phyloP scores from a whole-genome alignment of 202 grass and related monocot species.

The Elaeis oleifera region DNA sequence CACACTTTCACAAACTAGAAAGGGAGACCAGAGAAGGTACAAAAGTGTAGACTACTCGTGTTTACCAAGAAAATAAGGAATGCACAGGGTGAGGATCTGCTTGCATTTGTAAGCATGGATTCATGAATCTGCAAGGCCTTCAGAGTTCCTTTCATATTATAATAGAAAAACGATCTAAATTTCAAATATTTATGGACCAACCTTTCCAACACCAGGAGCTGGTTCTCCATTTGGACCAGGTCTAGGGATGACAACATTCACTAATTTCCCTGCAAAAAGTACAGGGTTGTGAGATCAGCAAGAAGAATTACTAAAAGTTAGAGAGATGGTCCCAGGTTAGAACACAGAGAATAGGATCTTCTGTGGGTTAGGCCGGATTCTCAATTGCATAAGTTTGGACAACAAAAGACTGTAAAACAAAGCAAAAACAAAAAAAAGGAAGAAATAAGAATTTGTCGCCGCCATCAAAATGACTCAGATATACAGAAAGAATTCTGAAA shows the following conservation, averaged over 20 bases:
- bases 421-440: conserved; percentile 42
- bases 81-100: too few species aligned
- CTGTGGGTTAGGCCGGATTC: conserved; percentile 49
- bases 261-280: conserved; percentile 63
- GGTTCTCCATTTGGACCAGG: conserved; percentile 59
- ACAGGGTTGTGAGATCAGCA: not conserved
- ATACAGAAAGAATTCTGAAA: conserved; percentile 1
- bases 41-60: too few species aligned
- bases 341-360: conserved; percentile 38
- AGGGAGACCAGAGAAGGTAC: too few species aligned
- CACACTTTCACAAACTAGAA: too few species aligned
- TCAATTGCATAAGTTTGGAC: conserved; percentile 1
- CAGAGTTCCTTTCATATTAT: too few species aligned
- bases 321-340: conserved; percentile 22
- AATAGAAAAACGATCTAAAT: too few species aligned
- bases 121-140: too few species aligned
- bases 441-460: conserved; percentile 33
- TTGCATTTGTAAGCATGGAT: too few species aligned
- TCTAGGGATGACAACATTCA: conserved; percentile 77
- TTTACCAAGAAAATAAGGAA: too few species aligned
- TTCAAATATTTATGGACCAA: conserved; percentile 18
- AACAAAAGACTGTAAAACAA: conserved; percentile 39
- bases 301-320: conserved; percentile 5
- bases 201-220: conserved; percentile 79
- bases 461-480: conserved; percentile 16